Base-by-base conservation (phyloP, 2,329 filamentous ascomycete species). In the Trichophyton schoenleinii region DNA sequence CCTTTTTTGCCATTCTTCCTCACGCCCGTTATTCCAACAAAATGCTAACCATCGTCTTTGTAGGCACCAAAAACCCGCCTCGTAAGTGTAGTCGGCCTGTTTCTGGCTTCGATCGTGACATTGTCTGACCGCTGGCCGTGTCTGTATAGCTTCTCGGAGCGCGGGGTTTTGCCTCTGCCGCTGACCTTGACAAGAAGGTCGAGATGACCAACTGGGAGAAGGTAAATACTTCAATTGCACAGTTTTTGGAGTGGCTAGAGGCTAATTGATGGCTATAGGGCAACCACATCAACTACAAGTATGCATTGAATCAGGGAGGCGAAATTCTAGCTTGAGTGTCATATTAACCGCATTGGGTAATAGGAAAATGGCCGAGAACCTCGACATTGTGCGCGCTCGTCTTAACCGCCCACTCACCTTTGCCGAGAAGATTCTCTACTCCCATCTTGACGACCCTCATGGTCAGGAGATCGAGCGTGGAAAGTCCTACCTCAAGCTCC, bases 371-470 rank as follows among this genome's bases (percentile, higher is more conserved):
- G 91, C 88, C 70, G 91, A 97, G 81, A 97, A 96, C 83, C 84
- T 99, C 64, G 81, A 85, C 71, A 85, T 99, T 76, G 94, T 99
- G 69, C 89, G 94, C 73, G 77, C 81, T 70, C 87, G 94, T 72
- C 84, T 99, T 68, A 95, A 96, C 81, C 87, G 89, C 70, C 94
- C 94, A 68, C 85, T 99, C 70, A 94, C 91, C 70, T 96, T 87
- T 75, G 89, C 91, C 75, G 94, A 99, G 84, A 99, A 99, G 86
- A 91, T 99, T 72, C 84, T 97, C 70, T 99, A 99, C 83, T 97
- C 92, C 65, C 94, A 99, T 79, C 82, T 99, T 75, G 94, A 97
- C 79, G 90, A 99, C 76, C 94, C 94, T 61, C 89, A 97, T 72
- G 87, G 86, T 69, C 92, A 97, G 78, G 92, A 97, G 58, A 95